Base-by-base conservation (phyloP, 139 green algal species). In the Tetraselmis chui region DNA sequence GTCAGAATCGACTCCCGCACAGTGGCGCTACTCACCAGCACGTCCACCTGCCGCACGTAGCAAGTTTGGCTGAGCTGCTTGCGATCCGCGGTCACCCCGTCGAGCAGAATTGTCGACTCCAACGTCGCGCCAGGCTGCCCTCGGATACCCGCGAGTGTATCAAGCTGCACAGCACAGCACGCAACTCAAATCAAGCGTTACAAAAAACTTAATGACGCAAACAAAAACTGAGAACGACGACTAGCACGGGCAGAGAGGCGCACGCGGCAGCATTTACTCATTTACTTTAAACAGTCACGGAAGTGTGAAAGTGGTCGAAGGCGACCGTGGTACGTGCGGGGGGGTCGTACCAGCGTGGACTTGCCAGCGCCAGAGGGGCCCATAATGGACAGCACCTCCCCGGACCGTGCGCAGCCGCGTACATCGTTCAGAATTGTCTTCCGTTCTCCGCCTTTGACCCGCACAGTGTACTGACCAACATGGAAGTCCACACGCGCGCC, bases 361-460 rank as follows among this genome's bases (percentile, higher is more conserved):
- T 95, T 95, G 25, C 92, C 92, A 0, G 91, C 90, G 11, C 92
- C 92, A 0, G 84, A 91, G 5, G 84, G 81, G 1, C 92, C 92
- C 91, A 95, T 94, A 22, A 95, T 88, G 1, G 86, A 83, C 0
- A 89, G 76, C 18, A 95, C 67, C 23, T 85, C 77, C 0, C 85
- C 85, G 28, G 59, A 77, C 5, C 28, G 45, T 75, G 75, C 86
- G 27, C n/a, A 59, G 59, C 90, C 89, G 18, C n/a, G 81, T 1
- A 93, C 77, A 0, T 30, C 58, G 11, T 90, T 82, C 1, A 93
- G 85, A 27, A 93, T 67, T 18, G 45, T 67, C 45, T 67, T 67
- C 45, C 45, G 45, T 5, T 67, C 45, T 5, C 45, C 45, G 45
- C 45, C 45, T 18, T 67, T 67, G 11, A 67, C 11, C 45, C 45